phyloP scores from a whole-genome alignment of 108 stramenopile species.

The Nitzschia palea region DNA sequence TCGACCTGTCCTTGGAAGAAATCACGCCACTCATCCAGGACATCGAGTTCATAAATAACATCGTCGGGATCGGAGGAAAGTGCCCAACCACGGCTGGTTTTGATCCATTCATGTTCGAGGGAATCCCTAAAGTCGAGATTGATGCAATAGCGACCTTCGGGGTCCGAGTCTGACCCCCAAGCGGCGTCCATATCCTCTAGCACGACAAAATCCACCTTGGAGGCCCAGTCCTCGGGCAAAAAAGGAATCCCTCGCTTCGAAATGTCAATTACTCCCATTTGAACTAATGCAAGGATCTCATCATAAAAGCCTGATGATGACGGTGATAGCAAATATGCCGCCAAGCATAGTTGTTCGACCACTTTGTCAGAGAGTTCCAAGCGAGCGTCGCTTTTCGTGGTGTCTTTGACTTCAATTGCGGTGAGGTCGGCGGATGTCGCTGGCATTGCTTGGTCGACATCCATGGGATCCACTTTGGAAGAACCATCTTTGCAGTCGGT shows the following conservation, averaged over 20 bases:
- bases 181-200: constrained; percentile 60
- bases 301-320: constrained; percentile 60
- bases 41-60: constrained; percentile 56
- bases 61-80: constrained; percentile 45
- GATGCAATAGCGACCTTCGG: constrained; percentile 40
- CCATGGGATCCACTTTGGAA: not conserved
- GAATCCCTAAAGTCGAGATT: constrained; percentile 28
- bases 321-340: constrained; percentile 50
- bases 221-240: constrained; percentile 56
- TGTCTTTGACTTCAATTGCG: not conserved
- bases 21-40: constrained; percentile 61
- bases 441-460: not conserved
- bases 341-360: constrained; percentile 43
- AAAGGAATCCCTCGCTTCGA: constrained; percentile 38
- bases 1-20: constrained; percentile 55
- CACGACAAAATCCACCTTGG: constrained; percentile 55
- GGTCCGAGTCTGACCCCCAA: constrained; percentile 59
- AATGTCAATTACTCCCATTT: constrained; percentile 49
- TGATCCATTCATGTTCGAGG: constrained; percentile 44
- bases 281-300: constrained; percentile 57
- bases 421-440: not conserved
- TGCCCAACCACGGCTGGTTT: constrained; percentile 27
- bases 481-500: too few species aligned
- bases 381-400: not conserved
- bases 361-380: constrained; percentile 5